Base-by-base conservation (phyloP, 768 basidiomycete genomes). In the Lepiota brunneoincarnata region DNA sequence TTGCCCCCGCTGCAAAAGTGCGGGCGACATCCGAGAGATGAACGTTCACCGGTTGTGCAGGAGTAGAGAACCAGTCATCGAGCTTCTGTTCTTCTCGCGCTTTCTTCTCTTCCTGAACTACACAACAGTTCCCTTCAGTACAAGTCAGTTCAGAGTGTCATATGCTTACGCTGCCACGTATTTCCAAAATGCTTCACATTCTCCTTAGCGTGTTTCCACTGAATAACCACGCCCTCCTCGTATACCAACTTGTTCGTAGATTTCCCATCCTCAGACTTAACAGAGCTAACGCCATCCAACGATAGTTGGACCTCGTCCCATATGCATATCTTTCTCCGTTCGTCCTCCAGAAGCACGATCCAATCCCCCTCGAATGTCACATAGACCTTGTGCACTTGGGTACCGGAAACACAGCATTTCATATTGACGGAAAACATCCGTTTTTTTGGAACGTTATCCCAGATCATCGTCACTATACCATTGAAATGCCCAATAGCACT, bases 151-250 rank as follows among this genome's bases (percentile, higher is more conserved):
- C 12, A 28, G 10, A 17, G n/a, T 38, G 37, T 12, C 35, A 5
- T 34, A 21, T n/a, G 9, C 63, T 23, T 48, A 70, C 70, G 35
- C 50, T 55, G 48, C 68, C 68, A 69, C 42, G 67, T 68, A 54
- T 70, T 67, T 18, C 70, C 49, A 14, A 53, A 54, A 17, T 54
- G 61, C 15, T 54, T 51, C 17, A 59, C 21, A 41, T 9, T 41
- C 45, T 39, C 24, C 39, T 17, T 42, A 23, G 26, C 53, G 24
- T 2, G 14, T 52, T 31, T 60, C 50, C 20, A 55, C 49, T 7
- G 58, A 39, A 34, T 59, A 56, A 23, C 24, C 37, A 48, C 43
- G 54, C 36, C 57, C 48, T 63, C 64, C 61, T 49, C 59, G 17
- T 21, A 69, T 47, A 43, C 61, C 37, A 20, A 64, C 42, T 54